These are phyloP conservation scores for Nidularia pulvinata DNA, from an alignment of 768 basidiomycete genomes.

Conservation along the genomic window DNA sequence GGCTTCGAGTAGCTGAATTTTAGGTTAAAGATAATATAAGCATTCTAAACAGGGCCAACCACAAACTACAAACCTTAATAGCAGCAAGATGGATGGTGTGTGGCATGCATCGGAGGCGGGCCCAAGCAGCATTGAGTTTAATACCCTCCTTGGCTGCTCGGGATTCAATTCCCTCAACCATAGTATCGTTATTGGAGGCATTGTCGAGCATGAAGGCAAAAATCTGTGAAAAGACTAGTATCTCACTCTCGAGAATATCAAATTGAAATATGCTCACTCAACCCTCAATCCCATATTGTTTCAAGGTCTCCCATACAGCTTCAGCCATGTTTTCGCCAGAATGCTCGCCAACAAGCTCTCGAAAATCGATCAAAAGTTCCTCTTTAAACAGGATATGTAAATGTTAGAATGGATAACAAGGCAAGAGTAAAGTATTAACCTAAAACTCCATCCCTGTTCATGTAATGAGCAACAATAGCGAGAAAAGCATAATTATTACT, in stretches of 20 bases:
- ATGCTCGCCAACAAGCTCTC: conserved; percentile 28
- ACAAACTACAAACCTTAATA: conserved; percentile 14
- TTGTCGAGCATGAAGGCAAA: conserved; percentile 31
- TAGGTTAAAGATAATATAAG: not conserved
- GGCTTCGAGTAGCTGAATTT: not conserved
- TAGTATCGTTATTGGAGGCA: conserved; percentile 32
- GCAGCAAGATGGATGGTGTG: conserved; percentile 36
- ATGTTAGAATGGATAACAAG: not conserved
- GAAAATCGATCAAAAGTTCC: conserved; percentile 32
- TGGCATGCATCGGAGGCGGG: conserved; percentile 31
- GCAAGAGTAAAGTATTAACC: conserved; percentile 7
- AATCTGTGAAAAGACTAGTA: conserved; percentile 12
- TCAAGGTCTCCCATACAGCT: conserved; percentile 22
- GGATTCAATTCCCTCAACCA: conserved; percentile 15
- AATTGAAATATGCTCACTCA: conserved; percentile 9
- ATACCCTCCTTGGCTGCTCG: conserved; percentile 12
- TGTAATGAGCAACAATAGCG: conserved; percentile 23
- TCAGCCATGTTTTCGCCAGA: conserved; percentile 32
- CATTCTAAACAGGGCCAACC: not conserved
- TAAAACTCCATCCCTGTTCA: conserved; percentile 16
- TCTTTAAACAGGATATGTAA: conserved; percentile 11
- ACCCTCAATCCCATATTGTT: conserved; percentile 18
- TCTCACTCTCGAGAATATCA: not conserved
- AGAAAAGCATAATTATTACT: conserved; percentile 23
- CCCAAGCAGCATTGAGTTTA: conserved; percentile 14